phyloP scores from a whole-genome alignment of 2,329 filamentous ascomycete species.

The Aaosphaeria arxii region DNA sequence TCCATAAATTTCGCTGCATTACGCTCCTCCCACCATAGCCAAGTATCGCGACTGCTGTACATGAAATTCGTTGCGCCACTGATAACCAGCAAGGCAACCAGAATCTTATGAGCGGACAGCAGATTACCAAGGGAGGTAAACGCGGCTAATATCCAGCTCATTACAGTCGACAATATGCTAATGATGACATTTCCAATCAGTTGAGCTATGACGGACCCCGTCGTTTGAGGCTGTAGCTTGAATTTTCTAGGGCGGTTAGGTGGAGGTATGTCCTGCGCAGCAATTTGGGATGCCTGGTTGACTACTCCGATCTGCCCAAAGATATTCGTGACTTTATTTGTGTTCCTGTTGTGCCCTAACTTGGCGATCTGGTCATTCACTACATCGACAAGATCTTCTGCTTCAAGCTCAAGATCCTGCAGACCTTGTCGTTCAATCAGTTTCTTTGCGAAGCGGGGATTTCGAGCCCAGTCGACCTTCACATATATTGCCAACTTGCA shows the following conservation, averaged over 20 bases:
- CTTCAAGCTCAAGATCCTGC: constrained; percentile 69
- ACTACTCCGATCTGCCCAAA: constrained; percentile 73
- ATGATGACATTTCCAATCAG: constrained; percentile 70
- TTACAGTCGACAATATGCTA: constrained; percentile 70
- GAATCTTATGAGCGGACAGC: constrained; percentile 68
- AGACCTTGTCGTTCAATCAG: constrained; percentile 66
- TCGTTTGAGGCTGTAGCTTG: constrained; percentile 50
- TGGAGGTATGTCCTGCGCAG: constrained; percentile 33
- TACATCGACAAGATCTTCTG: constrained; percentile 71
- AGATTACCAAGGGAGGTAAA: constrained; percentile 66
- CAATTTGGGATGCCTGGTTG: constrained; percentile 55
- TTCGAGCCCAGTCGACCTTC: constrained; percentile 80
- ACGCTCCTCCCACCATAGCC: constrained; percentile 82
- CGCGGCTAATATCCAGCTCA: constrained; percentile 71
- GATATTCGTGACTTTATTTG: constrained; percentile 74
- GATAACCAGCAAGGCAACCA: constrained; percentile 65
- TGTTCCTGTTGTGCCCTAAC: constrained; percentile 70
- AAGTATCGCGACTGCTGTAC: constrained; percentile 69
- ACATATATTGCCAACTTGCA: constrained; percentile 89
- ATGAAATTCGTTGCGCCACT: constrained; percentile 73
- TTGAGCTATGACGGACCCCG: constrained; percentile 71
- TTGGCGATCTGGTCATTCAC: constrained; percentile 75
- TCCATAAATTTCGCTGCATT: constrained; percentile 78
- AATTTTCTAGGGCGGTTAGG: constrained; percentile 37
- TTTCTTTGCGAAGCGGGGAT: constrained; percentile 38